Conservation (phyloP, 1,284 basidiomycete species). For the Ceratobasidium sp. region DNA sequence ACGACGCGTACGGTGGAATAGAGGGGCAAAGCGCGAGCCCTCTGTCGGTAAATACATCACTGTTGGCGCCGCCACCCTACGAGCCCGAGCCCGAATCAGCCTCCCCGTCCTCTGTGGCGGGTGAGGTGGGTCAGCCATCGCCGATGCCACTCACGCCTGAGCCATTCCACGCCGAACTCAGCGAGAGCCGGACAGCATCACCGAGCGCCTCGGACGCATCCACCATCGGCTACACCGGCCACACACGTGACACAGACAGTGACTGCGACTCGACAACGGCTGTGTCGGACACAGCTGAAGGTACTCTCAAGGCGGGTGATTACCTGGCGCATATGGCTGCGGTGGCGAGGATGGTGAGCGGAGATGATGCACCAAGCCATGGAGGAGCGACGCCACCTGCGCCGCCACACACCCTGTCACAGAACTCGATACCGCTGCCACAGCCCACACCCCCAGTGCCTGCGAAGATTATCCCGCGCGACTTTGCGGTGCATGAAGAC, state of each 20-base stretch:
- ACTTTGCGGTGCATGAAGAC: conserved; percentile 35
- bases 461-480: conserved; percentile 8
- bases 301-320: conserved; percentile 30
- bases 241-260: conserved; percentile 19
- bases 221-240: conserved; percentile 24
- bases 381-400: not conserved
- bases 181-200: conserved; percentile 21
- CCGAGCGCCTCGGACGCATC: conserved; percentile 37
- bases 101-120: conserved; percentile 30
- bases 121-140: conserved; percentile 28
- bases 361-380: not conserved
- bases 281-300: conserved; percentile 13
- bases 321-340: conserved; percentile 23
- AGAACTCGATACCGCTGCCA: conserved; percentile 5
- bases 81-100: conserved; percentile 8
- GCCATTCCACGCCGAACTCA: conserved; percentile 11
- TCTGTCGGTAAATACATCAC: conserved; percentile 15
- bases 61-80: conserved; percentile 18
- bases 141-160: conserved; percentile 24
- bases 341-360: conserved; percentile 25
- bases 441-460: not conserved
- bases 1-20: conserved; percentile 29
- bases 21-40: conserved; percentile 20
- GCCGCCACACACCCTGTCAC: not conserved
- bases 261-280: conserved; percentile 31